Evolutionary conservation across 2,329 filamentous ascomycete species (phyloP).

Genomic region (Trichoderma brevicompactum): DNA sequence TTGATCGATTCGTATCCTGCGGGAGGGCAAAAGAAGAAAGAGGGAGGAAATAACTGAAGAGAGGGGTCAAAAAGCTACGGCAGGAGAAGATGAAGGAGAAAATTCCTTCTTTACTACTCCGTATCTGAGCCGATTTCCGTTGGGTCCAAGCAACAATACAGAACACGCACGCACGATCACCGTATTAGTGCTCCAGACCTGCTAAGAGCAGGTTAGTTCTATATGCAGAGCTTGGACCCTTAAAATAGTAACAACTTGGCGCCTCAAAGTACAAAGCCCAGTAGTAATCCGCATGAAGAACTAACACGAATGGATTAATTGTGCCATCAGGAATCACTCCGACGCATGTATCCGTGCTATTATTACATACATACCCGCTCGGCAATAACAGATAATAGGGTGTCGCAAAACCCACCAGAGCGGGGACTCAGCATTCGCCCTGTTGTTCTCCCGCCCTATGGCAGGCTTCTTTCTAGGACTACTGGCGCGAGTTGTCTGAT

Average conservation of each 20-base stretch:
- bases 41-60: not conserved
- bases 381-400: no score
- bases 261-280: not conserved
- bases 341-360: not conserved
- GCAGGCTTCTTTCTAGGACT: not conserved
- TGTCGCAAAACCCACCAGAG: not conserved
- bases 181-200: no score
- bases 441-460: not conserved
- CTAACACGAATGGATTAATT: not conserved
- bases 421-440: not conserved
- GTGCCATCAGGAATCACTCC: not conserved
- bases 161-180: not conserved
- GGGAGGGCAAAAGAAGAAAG: not conserved
- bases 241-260: constrained; percentile 9
- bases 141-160: not conserved
- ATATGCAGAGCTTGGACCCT: constrained; percentile 18
- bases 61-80: no score
- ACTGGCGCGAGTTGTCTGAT: not conserved
- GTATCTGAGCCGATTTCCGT: not conserved
- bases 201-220: not conserved
- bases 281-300: not conserved
- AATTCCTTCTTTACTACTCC: not conserved
- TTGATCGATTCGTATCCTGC: not conserved
- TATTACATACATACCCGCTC: not conserved
- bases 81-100: not conserved